phyloP scores from a whole-genome alignment of 2,329 filamentous ascomycete genomes.

The Diaporthe eres region DNA sequence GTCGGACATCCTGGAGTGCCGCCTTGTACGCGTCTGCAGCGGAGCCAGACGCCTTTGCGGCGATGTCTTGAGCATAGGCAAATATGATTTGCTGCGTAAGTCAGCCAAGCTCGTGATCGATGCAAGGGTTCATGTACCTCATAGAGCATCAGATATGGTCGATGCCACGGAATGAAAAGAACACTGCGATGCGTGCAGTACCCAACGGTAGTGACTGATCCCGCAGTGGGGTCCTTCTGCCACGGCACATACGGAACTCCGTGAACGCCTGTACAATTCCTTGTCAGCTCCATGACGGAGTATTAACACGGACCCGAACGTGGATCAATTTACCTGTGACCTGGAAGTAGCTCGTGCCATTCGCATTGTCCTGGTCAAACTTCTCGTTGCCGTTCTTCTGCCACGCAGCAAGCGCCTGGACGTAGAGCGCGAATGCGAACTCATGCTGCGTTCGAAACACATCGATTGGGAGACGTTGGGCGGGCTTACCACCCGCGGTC shows the following conservation, averaged over 20 bases:
- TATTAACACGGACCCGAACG: fast-evolving
- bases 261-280: not conserved
- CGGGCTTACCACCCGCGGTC: not conserved
- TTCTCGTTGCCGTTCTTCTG: conserved; percentile 16
- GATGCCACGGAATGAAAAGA: conserved; percentile 33
- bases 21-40: conserved; percentile 21
- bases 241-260: conserved; percentile 17
- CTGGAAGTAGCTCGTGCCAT: conserved; percentile 13
- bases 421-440: conserved; percentile 32
- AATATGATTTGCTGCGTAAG: conserved; percentile 23
- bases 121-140: not conserved
- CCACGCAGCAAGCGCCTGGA: conserved; percentile 29
- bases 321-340: not conserved
- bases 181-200: conserved; percentile 36
- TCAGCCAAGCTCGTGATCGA: not conserved
- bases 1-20: conserved; percentile 3
- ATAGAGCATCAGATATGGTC: conserved; percentile 25
- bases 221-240: conserved; percentile 21
- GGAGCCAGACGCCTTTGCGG: conserved; percentile 3
- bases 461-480: conserved; percentile 19
- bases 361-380: conserved; percentile 22
- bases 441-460: conserved; percentile 11
- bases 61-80: conserved; percentile 31
- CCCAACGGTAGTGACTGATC: not conserved
- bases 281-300: not conserved